phyloP scores from a whole-genome alignment of 2,329 filamentous ascomycete species.

The Penicillium rolfsii region DNA sequence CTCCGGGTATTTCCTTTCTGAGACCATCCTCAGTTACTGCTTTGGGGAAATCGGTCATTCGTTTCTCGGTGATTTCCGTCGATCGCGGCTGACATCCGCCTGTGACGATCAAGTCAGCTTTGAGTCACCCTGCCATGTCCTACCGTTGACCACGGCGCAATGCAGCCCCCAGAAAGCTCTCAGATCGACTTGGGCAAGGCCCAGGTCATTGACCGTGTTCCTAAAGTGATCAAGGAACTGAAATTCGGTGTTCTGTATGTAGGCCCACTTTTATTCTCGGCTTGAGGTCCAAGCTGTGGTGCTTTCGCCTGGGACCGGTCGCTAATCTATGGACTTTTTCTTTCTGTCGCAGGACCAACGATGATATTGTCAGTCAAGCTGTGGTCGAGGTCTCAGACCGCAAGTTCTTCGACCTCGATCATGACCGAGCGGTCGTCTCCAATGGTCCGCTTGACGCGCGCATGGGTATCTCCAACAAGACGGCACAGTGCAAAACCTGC shows the following conservation, averaged over 20 bases:
- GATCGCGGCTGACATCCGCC: slow-evolving; percentile 25
- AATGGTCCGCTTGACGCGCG: slow-evolving; percentile 87
- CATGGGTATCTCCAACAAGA: slow-evolving; percentile 87
- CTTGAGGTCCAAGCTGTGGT: neutral
- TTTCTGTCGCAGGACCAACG: slow-evolving; percentile 67
- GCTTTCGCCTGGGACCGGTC: slow-evolving; percentile 17
- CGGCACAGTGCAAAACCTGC: slow-evolving; percentile 78
- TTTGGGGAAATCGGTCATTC: neutral
- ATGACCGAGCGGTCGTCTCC: slow-evolving; percentile 72
- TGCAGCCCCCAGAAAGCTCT: slow-evolving; percentile 49
- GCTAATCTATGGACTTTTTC: slow-evolving; percentile 20
- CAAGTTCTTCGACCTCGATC: slow-evolving; percentile 87
- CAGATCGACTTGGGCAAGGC: slow-evolving; percentile 67
- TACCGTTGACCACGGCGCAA: slow-evolving; percentile 40
- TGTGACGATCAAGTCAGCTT: slow-evolving; percentile 28
- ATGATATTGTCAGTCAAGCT: slow-evolving; percentile 93
- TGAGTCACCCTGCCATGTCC: slow-evolving; percentile 42
- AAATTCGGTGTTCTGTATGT: slow-evolving; percentile 89
- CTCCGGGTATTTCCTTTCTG: neutral
- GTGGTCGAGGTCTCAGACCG: slow-evolving; percentile 94
- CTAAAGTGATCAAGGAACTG: slow-evolving; percentile 89
- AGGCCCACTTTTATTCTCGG: slow-evolving; percentile 24
- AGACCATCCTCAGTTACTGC: neutral
- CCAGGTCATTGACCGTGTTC: slow-evolving; percentile 85
- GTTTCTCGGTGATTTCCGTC: slow-evolving; percentile 1